These are phyloP conservation scores for Lolium perenne DNA, from an alignment of 176 grass and related monocot species.

Conservation along the genomic window DNA sequence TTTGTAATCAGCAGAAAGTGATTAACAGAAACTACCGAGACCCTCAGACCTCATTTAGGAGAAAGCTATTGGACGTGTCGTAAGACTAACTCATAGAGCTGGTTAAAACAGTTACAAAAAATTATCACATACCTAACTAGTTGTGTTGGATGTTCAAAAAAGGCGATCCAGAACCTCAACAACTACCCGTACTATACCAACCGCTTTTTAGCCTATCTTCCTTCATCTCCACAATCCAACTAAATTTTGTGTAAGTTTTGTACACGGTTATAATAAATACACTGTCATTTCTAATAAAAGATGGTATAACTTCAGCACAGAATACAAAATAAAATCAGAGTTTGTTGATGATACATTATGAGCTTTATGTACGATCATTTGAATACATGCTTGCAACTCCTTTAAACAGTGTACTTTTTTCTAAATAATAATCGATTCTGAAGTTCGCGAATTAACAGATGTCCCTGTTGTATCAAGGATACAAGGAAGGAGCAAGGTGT, in stretches of 20 bases:
- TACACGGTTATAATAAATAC: neutral
- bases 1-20: conserved; percentile 24
- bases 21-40: conserved; percentile 15
- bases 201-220: neutral
- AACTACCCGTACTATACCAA: conserved; percentile 3
- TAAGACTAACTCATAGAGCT: conserved; percentile 8
- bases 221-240: conserved; percentile 18
- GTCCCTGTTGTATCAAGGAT: neutral
- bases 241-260: neutral
- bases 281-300: neutral
- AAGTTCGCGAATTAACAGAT: neutral
- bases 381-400: neutral
- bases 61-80: neutral
- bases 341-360: conserved; percentile 2
- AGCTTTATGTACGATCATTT: neutral
- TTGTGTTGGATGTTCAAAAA: neutral
- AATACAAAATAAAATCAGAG: conserved; percentile 9
- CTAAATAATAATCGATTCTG: neutral
- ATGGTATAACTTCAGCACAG: neutral
- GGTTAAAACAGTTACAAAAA: conserved; percentile 23
- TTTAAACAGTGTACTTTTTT: neutral
- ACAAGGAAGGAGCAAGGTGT: neutral
- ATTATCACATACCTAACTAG: neutral
- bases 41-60: conserved; percentile 14
- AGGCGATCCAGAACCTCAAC: conserved; percentile 1